Base-by-base conservation (phyloP, 306 rosid species). In the Acacia acuminata region DNA sequence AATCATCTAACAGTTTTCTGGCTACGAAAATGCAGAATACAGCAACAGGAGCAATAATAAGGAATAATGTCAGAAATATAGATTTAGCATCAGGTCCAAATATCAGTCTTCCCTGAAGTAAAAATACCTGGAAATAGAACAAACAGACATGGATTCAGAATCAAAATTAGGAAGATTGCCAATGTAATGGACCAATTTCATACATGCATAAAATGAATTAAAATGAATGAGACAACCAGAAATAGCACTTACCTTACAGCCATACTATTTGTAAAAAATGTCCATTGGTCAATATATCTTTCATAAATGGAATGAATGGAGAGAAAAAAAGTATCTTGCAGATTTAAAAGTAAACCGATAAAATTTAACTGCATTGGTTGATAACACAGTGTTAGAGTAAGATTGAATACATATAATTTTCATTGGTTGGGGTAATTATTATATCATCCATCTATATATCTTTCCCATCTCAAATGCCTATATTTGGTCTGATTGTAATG, bases 71-170 rank as follows among this genome's bases (percentile, higher is more conserved):
- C 76, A 89, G 75, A 34, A 71, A 83, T 86, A 91, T 45, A 3
- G 94, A 91, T 75, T 92, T 86, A 69, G 84, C 93, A 87, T 91
- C 93, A 2, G 94, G 93, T 60, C 94, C 94, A 51, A 91, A 91
- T 67, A 91, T 85, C 76, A 91, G 84, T 82, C 89, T 91, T 63
- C 94, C 94, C 80, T 79, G 89, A 77, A 89, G 89, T 40, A 88
- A 88, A 83, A 91, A 91, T 73, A 84, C 88, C 94, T 91, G 89
- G 77, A 82, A 61, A 75, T 11, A 75, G n/a, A 51, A 75, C 13
- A 75, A 19, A 19, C 38, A 63, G 32, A 4, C 40, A 75, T 11
- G 20, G n/a, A 27, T 75, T 75, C 67, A 75, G 69, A 47, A 73
- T 17, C 4, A 5, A 24, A 61, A 61, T 24, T 10, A 79, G 72